Evolutionary conservation across 202 grass and related monocot genomes (phyloP), one percentile per base, ranked within the genome.

Genomic region (Setaria viridis): DNA sequence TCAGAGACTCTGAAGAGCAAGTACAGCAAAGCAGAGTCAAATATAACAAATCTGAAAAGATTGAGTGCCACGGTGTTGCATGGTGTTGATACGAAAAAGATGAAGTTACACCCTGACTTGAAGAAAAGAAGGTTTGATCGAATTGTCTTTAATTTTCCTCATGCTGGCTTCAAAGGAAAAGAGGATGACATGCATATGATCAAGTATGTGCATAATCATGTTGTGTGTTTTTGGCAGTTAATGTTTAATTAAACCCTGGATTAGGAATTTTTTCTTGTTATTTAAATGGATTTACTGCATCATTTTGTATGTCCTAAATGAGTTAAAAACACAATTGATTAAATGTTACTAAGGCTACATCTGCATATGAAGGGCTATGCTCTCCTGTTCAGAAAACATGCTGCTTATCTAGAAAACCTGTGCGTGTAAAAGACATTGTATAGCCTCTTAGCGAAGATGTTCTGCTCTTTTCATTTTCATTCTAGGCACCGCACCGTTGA

Each of bases 81-180:
- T 80, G 76, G 62, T 0, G 82, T 74, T 30, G 63, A 85, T 68
- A 72, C 47, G 0, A 79, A 49, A 25, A 79, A 29, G 43, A 79
- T 86, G 86, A 78, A 20, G 64, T 77, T 54, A 4, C 89, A 87
- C 39, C 72, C 79, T 45, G 50, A 82, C 32, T 75, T 91, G 50
- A 82, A 84, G 47, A 84, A 14, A 48, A 79, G 57, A 39, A 25
- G 9, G 39, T 89, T 94, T 71, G 83, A 94, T 84, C 62, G 86
- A 58, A 91, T 94, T 67, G 71, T 94, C 29, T 94, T 87, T 29
- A 91, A 94, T 71, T 79, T 94, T 39, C 80, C 92, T 39, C 89
- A 94, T 78, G 80, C 92, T 71, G 86, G 89, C 1, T 94, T 89
- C 29, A 79, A 21, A 68, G 92, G 89, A 78, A 82, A 16, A 35